Evolutionary conservation across 148 eudicot genomes (phyloP).

Genomic region (Cornus kousa): DNA sequence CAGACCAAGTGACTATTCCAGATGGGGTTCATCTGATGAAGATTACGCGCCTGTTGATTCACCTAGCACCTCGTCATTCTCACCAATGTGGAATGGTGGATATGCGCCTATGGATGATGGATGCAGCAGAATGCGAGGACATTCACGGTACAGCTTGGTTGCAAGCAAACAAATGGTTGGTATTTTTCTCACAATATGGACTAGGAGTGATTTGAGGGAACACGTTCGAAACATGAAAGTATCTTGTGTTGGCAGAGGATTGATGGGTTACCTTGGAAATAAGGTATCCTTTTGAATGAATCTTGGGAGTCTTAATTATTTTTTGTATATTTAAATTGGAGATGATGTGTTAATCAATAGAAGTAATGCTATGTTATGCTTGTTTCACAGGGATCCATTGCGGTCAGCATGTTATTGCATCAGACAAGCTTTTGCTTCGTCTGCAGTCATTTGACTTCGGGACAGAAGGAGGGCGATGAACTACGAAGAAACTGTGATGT

Average conservation of each 20-base stretch:
- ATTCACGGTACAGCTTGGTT: constrained; percentile 69
- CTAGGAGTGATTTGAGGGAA: constrained; percentile 74
- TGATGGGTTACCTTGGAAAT: constrained; percentile 98
- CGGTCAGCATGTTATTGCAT: constrained; percentile 88
- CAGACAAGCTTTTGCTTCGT: constrained; percentile 97
- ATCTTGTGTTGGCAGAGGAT: constrained; percentile 94
- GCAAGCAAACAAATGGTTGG: constrained; percentile 98
- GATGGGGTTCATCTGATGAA: constrained; percentile 91
- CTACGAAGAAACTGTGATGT: constrained; percentile 90
- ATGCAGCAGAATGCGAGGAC: constrained; percentile 38
- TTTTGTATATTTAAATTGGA: not conserved
- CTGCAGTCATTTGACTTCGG: constrained; percentile 91
- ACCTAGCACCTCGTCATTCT: constrained; percentile 66
- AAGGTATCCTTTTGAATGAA: constrained; percentile 48
- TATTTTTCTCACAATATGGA: constrained; percentile 84
- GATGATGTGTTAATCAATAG: not conserved
- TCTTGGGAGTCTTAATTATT: not conserved
- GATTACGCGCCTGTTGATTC: constrained; percentile 76
- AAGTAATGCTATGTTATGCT: not conserved
- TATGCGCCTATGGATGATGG: constrained; percentile 48
- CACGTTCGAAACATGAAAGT: constrained; percentile 81
- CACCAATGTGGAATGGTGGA: constrained; percentile 58
- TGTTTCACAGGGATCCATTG: constrained; percentile 79
- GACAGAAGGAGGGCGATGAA: constrained; percentile 95
- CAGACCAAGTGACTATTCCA: constrained; percentile 76